A percentile compares a stretch with the other conserved stretches of the same genome.
Conservation (phyloP, 495 filamentous ascomycete species). For the Durotheca rogersii region DNA sequence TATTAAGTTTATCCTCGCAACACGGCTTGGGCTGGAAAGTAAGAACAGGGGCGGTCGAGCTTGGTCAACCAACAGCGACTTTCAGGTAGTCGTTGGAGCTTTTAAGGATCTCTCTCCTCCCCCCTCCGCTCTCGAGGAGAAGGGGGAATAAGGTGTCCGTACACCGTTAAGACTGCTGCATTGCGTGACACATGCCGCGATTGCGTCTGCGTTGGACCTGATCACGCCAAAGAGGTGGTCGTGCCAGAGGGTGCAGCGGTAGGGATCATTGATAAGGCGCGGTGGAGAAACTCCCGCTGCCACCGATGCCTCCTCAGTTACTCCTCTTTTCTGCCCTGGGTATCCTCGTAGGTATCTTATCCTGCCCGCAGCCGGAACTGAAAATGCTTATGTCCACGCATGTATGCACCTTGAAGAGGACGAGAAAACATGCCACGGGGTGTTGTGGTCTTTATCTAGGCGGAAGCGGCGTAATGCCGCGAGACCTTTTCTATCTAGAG, state of each 20-base stretch:
- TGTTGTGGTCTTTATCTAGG: too few relatives aligned
- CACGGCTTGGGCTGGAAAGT: too few relatives aligned
- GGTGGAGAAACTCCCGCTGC: conserved; percentile 5
- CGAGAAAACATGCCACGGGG: too few relatives aligned
- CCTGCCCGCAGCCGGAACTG: too few relatives aligned
- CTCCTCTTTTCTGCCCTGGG: not conserved
- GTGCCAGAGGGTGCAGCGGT: conserved; percentile 6
- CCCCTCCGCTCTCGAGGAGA: conserved; percentile 4
- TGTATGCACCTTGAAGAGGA: too few relatives aligned
- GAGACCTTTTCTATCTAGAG: too few relatives aligned
- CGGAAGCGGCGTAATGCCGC: too few relatives aligned
- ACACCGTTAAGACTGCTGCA: conserved; percentile 21
- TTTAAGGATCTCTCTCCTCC: too few relatives aligned
- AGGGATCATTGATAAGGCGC: conserved; percentile 12
- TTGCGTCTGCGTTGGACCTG: not conserved
- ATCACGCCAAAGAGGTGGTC: conserved; percentile 15
- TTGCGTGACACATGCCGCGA: conserved; percentile 28
- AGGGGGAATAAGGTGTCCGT: not conserved
- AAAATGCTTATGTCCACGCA: too few relatives aligned
- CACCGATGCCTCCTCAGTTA: conserved; percentile 13
- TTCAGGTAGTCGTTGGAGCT: conserved; percentile 11
- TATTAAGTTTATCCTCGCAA: too few relatives aligned
- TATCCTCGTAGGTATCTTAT: not conserved
- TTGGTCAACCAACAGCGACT: not conserved
- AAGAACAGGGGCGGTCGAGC: not conserved